Evolutionary conservation across 2,329 filamentous ascomycete species (phyloP).

Genomic region (Trichoderma asperellum): DNA sequence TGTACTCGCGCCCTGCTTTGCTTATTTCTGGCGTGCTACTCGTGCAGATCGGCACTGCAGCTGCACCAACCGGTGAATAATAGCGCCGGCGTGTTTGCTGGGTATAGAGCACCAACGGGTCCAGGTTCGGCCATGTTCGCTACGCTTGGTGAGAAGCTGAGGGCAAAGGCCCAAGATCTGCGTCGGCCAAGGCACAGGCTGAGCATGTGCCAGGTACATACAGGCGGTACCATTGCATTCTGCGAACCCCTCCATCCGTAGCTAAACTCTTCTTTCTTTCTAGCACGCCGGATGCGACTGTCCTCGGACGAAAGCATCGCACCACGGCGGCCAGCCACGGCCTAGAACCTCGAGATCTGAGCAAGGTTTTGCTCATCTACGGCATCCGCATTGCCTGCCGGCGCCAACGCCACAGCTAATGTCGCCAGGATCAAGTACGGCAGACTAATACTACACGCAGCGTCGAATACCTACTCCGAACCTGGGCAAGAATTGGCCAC

Average conservation of each 20-base stretch:
- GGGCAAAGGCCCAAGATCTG: background rate
- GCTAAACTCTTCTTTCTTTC: background rate
- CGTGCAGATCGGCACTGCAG: conserved; percentile 8
- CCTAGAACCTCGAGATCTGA: background rate
- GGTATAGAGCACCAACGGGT: background rate
- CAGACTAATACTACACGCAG: no score
- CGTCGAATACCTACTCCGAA: background rate
- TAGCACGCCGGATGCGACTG: conserved; percentile 3
- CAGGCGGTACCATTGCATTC: background rate
- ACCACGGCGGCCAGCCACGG: background rate
- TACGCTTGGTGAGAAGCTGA: background rate
- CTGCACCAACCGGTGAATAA: background rate
- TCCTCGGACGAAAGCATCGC: background rate
- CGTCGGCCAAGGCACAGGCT: conserved; percentile 1
- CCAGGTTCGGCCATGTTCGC: background rate
- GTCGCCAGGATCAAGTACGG: background rate
- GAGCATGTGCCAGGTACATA: background rate
- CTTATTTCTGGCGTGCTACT: background rate
- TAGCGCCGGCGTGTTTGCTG: background rate
- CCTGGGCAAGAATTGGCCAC: background rate
- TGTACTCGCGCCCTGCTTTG: background rate
- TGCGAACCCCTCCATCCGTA: conserved; percentile 11
- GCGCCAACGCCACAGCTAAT: background rate
- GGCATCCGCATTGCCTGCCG: background rate
- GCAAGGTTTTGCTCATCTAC: background rate